Evolutionary conservation across 345 rosid genomes (phyloP).

Genomic region (Eucalyptus guilfoylei): DNA sequence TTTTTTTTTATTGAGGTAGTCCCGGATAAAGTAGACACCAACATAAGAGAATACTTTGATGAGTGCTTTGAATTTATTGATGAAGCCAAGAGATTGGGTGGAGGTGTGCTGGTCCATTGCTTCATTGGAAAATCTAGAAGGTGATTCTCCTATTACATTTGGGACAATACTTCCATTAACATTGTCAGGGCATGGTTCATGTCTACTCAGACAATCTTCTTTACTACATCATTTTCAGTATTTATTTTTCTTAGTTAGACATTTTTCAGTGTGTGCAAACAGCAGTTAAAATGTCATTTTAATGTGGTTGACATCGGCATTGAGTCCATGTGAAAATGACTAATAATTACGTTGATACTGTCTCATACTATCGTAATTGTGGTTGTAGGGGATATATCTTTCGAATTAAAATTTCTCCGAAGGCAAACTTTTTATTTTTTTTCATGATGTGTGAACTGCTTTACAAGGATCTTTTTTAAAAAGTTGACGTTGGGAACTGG

Average conservation of each 20-base stretch:
- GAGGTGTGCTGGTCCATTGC: conserved; percentile 70
- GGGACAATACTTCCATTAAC: not conserved
- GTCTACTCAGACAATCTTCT: not conserved
- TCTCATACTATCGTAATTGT: not conserved
- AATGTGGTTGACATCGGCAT: not conserved
- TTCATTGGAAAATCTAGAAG: conserved; percentile 69
- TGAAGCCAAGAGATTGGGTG: conserved; percentile 50
- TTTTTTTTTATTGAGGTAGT: conserved; percentile 6
- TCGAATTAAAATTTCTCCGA: not conserved
- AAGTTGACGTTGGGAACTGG: not conserved
- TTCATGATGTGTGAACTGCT: not conserved
- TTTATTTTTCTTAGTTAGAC: not conserved
- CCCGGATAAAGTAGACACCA: conserved; percentile 46
- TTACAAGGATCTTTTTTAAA: not conserved
- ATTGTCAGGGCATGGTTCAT: not conserved
- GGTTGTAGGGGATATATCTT: not conserved
- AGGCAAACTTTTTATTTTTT: not conserved
- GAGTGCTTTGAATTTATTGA: conserved; percentile 62
- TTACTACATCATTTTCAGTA: not conserved
- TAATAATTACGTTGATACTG: not conserved
- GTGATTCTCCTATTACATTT: not conserved
- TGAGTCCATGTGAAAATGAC: not conserved
- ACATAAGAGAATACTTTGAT: conserved; percentile 42
- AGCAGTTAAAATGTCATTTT: not conserved
- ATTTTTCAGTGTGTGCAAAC: not conserved